phyloP scores from a whole-genome alignment of 169 alveolate genomes.

The Plasmodium coatneyi region DNA sequence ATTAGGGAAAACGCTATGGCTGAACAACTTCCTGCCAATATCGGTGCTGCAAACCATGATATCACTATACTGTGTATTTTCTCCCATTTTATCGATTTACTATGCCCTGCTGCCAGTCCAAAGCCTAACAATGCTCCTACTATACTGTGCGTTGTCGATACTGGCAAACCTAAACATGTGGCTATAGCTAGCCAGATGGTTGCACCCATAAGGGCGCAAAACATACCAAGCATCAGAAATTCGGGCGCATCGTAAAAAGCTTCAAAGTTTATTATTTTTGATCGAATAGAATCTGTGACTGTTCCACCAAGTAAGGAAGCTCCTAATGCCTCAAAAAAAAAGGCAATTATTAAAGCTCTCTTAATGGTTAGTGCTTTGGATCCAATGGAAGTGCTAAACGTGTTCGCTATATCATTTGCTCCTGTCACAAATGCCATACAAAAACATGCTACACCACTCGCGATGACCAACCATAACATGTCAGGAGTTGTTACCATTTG shows the following conservation, averaged over 20 bases:
- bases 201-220: constrained; percentile 86
- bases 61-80: constrained; percentile 80
- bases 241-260: constrained; percentile 86
- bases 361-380: constrained; percentile 83
- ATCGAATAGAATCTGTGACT: constrained; percentile 88
- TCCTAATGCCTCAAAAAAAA: constrained; percentile 87
- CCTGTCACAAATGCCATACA: constrained; percentile 88
- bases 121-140: constrained; percentile 89
- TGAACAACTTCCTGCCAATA: constrained; percentile 71
- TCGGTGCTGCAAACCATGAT: constrained; percentile 87
- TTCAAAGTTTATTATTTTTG: constrained; percentile 82
- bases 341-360: constrained; percentile 84
- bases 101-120: constrained; percentile 87
- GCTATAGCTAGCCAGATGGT: constrained; percentile 87
- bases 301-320: constrained; percentile 89
- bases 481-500: constrained; percentile 83
- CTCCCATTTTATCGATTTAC: constrained; percentile 84
- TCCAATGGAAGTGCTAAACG: constrained; percentile 89
- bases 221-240: constrained; percentile 89
- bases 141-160: constrained; percentile 91
- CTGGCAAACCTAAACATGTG: constrained; percentile 86
- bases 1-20: constrained; percentile 62
- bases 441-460: constrained; percentile 82
- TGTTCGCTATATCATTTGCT: constrained; percentile 91
- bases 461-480: constrained; percentile 85